phyloP scores from a whole-genome alignment of 1,284 basidiomycete species.

The Puccinia polysora region DNA sequence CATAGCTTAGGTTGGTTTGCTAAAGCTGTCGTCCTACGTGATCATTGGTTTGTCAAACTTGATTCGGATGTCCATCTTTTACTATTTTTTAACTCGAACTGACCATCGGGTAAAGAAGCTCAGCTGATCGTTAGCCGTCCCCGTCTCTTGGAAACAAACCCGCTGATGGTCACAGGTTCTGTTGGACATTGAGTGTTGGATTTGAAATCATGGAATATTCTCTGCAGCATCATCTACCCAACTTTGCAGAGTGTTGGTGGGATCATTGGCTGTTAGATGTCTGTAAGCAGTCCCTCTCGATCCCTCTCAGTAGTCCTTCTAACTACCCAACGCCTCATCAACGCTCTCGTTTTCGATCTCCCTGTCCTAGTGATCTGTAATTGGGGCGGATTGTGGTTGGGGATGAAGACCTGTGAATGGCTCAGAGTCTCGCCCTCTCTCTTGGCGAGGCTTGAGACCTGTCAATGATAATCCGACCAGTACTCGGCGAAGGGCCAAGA shows the following conservation, averaged over 20 bases:
- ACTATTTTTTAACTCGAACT: background rate
- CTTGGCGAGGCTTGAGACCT: conserved; percentile 53
- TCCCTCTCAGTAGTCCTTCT: background rate
- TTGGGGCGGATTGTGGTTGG: conserved; percentile 75
- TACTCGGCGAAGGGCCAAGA: conserved; percentile 66
- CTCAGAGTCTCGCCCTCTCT: conserved; percentile 64
- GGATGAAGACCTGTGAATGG: conserved; percentile 74
- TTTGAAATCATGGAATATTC: conserved; percentile 81
- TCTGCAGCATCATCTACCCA: conserved; percentile 71
- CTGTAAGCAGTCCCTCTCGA: conserved; percentile 45
- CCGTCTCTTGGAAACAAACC: background rate
- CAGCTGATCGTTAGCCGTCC: background rate
- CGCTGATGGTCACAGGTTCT: conserved; percentile 56
- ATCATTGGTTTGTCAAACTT: conserved; percentile 62
- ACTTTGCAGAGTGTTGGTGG: conserved; percentile 63
- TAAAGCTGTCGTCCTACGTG: conserved; percentile 74
- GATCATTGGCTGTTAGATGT: conserved; percentile 75
- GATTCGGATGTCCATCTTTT: background rate
- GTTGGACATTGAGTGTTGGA: conserved; percentile 74
- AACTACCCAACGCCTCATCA: no score
- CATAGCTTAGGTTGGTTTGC: conserved; percentile 79
- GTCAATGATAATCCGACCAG: conserved; percentile 62
- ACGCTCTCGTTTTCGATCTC: background rate
- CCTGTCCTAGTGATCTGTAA: conserved; percentile 62
- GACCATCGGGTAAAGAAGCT: background rate